Base-by-base conservation (phyloP, 1,139 yeast species). In the Geotrichum aggregatum region DNA sequence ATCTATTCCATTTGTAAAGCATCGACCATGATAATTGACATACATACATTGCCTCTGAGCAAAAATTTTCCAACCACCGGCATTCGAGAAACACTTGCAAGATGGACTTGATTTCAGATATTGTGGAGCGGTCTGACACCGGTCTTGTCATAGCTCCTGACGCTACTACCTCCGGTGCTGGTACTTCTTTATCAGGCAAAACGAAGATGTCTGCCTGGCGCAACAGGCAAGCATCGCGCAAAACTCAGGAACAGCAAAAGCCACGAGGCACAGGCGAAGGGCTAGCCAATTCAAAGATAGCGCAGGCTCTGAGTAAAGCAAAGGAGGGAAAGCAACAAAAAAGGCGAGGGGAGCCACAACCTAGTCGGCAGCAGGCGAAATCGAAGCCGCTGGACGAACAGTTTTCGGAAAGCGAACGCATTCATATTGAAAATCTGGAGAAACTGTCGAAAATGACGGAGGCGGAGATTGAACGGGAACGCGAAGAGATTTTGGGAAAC, bases 31-130 rank as follows among this genome's bases (percentile, higher is more conserved):
- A n/a, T n/a, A n/a, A n/a, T n/a, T n/a, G n/a, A n/a, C n/a, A n/a
- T n/a, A n/a, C n/a, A n/a, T n/a, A n/a, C n/a, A n/a, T n/a, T n/a
- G n/a, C n/a, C n/a, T n/a, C n/a, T n/a, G n/a, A n/a, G n/a, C n/a
- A n/a, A n/a, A n/a, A n/a, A n/a, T n/a, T n/a, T n/a, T n/a, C n/a
- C n/a, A n/a, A n/a, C 13, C 8, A 22, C 16, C 16, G 11, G 24
- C n/a, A 18, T n/a, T 8, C n/a, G 19, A 34, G 3, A 4, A 24
- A 44, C 41, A 13, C n/a, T n/a, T n/a, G n/a, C n/a, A n/a, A n/a
- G n/a, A 84, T 85, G 92, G 86, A 84, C 66, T 72, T 83, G 59
- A 71, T 85, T 18, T 87, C 88, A 8, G 95, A 87, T 54, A 84
- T 87, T 43, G 82, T 86, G 7, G 95, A 86, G 66, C 82, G 76